A percentile compares a stretch with the other conserved stretches of the same genome.
phyloP scores from a whole-genome alignment of 768 basidiomycete species.

The Chalciporus sphaerocephalus region DNA sequence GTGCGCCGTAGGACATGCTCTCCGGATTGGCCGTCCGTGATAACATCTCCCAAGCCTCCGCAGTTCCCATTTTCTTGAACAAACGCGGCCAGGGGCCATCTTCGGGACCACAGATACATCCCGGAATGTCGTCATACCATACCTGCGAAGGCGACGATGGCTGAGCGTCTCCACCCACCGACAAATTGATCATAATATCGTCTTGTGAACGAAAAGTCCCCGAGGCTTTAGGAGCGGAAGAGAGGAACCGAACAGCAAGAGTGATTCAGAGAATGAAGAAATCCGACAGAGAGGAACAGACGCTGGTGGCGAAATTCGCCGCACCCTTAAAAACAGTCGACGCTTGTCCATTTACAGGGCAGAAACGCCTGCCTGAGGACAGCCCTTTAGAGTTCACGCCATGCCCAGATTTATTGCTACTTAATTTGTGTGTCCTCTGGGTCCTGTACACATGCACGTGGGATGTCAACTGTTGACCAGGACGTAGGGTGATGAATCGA shows the following conservation, averaged over 20 bases:
- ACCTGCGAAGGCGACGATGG: slow-evolving; percentile 36
- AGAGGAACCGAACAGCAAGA: too few species aligned
- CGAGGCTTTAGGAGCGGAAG: too few species aligned
- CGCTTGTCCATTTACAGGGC: slow-evolving; percentile 26
- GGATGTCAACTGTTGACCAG: slow-evolving; percentile 9
- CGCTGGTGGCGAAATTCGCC: slow-evolving; percentile 5
- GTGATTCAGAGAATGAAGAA: neutral
- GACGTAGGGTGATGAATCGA: neutral
- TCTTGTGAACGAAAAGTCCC: neutral
- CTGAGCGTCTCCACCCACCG: slow-evolving; percentile 11
- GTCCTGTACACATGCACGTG: slow-evolving; percentile 29
- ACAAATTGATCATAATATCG: slow-evolving; percentile 17
- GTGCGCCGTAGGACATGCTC: slow-evolving; percentile 35
- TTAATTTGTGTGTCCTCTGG: slow-evolving; percentile 15
- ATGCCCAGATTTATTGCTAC: slow-evolving; percentile 21
- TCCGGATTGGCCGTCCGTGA: slow-evolving; percentile 50
- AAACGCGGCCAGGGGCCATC: slow-evolving; percentile 64
- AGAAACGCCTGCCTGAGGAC: slow-evolving; percentile 5
- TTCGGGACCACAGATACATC: slow-evolving; percentile 57
- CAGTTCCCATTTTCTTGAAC: slow-evolving; percentile 47
- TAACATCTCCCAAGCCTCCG: slow-evolving; percentile 53
- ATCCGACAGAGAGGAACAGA: neutral
- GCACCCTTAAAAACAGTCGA: slow-evolving; percentile 27
- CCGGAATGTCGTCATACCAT: slow-evolving; percentile 58
- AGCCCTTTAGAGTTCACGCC: slow-evolving; percentile 17